Percentiles rank a stretch among this genome's conserved stretches.
phyloP scores from a whole-genome alignment of 2,329 filamentous ascomycete species.

The Proliferodiscus dingleyae region DNA sequence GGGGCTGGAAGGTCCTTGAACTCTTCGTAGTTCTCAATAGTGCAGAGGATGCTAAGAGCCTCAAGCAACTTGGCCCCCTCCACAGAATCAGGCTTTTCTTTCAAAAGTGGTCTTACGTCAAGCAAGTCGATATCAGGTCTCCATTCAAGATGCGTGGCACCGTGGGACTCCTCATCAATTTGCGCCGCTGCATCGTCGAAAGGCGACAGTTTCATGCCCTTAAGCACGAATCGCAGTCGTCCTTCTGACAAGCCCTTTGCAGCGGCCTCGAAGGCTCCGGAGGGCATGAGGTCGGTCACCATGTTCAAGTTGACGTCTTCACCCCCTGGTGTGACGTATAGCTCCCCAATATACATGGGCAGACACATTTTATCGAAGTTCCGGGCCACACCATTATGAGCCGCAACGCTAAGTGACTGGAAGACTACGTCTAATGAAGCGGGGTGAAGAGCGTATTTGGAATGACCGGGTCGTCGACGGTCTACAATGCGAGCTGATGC shows the following conservation, averaged over 20 bases:
- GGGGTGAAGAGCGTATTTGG: background rate
- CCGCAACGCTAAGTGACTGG: slow-evolving; percentile 1
- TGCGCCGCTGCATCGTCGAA: background rate
- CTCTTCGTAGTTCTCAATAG: background rate
- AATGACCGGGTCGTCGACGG: background rate
- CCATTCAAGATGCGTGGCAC: slow-evolving; percentile 1
- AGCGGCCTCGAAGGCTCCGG: background rate
- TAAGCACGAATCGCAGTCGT: background rate
- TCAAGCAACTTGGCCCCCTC: background rate
- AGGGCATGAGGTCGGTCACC: background rate
- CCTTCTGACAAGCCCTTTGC: background rate
- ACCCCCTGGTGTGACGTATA: background rate
- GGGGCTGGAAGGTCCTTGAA: background rate
- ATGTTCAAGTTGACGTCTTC: background rate
- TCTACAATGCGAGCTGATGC: background rate
- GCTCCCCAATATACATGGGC: background rate
- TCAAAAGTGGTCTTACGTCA: background rate
- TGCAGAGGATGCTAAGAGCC: background rate
- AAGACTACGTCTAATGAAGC: background rate
- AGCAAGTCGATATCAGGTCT: slow-evolving; percentile 1
- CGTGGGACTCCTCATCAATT: background rate
- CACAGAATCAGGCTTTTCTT: background rate
- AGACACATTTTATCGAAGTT: background rate
- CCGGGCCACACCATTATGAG: background rate
- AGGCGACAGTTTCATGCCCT: background rate